These are phyloP conservation scores for Zarea fungicola DNA, from an alignment of 2,329 filamentous ascomycete species.

Conservation along the genomic window DNA sequence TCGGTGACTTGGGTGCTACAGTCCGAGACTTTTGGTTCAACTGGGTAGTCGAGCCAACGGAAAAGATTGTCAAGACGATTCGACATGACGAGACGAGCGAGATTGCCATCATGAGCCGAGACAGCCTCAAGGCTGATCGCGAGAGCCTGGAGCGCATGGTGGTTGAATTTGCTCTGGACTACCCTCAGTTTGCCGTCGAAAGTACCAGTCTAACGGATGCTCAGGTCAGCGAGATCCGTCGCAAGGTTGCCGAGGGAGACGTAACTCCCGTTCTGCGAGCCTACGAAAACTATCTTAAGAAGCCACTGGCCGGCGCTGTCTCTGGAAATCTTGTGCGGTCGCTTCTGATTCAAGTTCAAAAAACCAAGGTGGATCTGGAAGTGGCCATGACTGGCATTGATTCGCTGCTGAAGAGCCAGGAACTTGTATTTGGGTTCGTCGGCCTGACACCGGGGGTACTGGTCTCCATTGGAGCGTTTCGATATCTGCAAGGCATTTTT, in stretches of 20 bases:
- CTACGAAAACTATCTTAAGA: conserved; percentile 83
- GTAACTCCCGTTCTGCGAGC: conserved; percentile 86
- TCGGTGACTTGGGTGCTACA: conserved; percentile 72
- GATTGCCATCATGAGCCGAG: conserved; percentile 93
- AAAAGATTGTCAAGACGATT: conserved; percentile 84
- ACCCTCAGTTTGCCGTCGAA: conserved; percentile 57
- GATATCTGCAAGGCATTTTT: conserved; percentile 66
- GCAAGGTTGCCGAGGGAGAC: conserved; percentile 84
- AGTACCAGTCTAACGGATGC: conserved; percentile 53
- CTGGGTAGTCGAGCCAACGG: conserved; percentile 84
- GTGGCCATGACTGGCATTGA: conserved; percentile 95
- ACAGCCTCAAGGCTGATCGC: conserved; percentile 83
- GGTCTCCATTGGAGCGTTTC: conserved; percentile 68
- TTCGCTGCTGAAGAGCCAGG: conserved; percentile 88
- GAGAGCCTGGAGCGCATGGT: conserved; percentile 97
- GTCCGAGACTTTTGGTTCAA: conserved; percentile 89
- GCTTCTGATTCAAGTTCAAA: conserved; percentile 92
- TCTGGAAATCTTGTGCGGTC: conserved; percentile 84
- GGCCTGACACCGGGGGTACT: conserved; percentile 90
- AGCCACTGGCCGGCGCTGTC: conserved; percentile 75
- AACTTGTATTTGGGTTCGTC: conserved; percentile 96
- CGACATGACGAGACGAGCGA: conserved; percentile 88
- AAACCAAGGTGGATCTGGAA: conserved; percentile 97
- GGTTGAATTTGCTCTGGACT: conserved; percentile 86
- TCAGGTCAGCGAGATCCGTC: conserved; percentile 68